Percentiles rank a stretch among this genome's conserved stretches.
phyloP scores from a whole-genome alignment of 306 rosid genomes.

The Dryas alaskensis region DNA sequence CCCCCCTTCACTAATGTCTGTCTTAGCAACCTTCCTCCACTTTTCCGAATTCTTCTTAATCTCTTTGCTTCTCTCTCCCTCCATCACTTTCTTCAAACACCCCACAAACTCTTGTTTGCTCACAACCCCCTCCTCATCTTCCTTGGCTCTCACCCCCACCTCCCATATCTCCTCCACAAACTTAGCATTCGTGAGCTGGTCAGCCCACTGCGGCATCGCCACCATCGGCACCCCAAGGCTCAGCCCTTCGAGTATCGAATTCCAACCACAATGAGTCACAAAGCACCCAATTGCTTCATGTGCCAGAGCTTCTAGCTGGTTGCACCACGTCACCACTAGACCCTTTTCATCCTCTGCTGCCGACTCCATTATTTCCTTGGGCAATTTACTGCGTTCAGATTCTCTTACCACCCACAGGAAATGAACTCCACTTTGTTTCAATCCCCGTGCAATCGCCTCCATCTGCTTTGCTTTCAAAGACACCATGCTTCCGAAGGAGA shows the following conservation, averaged over 20 bases:
- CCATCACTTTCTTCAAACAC: slow-evolving; percentile 52
- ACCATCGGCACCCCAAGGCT: slow-evolving; percentile 65
- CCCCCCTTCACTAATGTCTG: slow-evolving; percentile 49
- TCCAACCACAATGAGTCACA: slow-evolving; percentile 71
- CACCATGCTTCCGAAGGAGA: slow-evolving; percentile 51
- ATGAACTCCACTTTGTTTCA: slow-evolving; percentile 26
- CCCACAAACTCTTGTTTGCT: slow-evolving; percentile 42
- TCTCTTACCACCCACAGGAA: slow-evolving; percentile 45
- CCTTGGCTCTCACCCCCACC: slow-evolving; percentile 56
- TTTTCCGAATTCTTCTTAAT: slow-evolving; percentile 36
- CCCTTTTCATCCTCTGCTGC: slow-evolving; percentile 36
- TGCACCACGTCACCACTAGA: slow-evolving; percentile 44
- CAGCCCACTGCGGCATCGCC: slow-evolving; percentile 65
- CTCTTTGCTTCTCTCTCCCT: slow-evolving; percentile 42
- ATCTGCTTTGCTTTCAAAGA: slow-evolving; percentile 27
- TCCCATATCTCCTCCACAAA: slow-evolving; percentile 58
- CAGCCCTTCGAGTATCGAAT: slow-evolving; percentile 61
- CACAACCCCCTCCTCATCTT: slow-evolving; percentile 50
- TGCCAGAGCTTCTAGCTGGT: slow-evolving; percentile 55
- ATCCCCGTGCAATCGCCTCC: slow-evolving; percentile 32
- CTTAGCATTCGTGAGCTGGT: slow-evolving; percentile 62
- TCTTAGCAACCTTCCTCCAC: slow-evolving; percentile 49
- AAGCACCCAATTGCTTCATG: slow-evolving; percentile 53
- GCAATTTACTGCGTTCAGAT: slow-evolving; percentile 28
- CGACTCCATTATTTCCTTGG: slow-evolving; percentile 29